Evolutionary conservation across 2,329 filamentous ascomycete species (phyloP).

Genomic region (Nothopassalora personata): DNA sequence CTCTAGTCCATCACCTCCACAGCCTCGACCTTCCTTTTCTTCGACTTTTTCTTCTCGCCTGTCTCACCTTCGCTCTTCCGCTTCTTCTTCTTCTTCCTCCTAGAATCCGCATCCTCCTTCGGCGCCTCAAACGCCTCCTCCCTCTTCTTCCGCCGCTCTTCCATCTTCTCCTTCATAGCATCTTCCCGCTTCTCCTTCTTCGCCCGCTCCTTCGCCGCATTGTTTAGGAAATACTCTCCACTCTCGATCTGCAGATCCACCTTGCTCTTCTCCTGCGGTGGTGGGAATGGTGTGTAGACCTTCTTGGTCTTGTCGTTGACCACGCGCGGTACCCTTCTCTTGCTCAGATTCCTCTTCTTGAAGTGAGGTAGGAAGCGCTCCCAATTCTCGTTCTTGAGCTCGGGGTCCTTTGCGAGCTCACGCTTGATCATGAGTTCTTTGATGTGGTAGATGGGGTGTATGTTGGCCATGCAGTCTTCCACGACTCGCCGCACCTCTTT

Average conservation of each 20-base stretch:
- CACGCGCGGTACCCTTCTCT: conserved; percentile 73
- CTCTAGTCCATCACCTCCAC: conserved; percentile 25
- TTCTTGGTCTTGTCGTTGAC: conserved; percentile 93
- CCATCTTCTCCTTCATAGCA: conserved; percentile 80
- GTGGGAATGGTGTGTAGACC: conserved; percentile 93
- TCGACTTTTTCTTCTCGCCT: conserved; percentile 40
- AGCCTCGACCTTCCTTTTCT: conserved; percentile 31
- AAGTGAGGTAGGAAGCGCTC: conserved; percentile 95
- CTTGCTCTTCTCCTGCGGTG: conserved; percentile 97
- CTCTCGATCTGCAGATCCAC: conserved; percentile 96
- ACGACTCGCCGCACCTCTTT: conserved; percentile 88
- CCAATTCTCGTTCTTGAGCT: conserved; percentile 84
- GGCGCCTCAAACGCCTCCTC: conserved; percentile 84
- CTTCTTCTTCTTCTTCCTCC: conserved; percentile 48
- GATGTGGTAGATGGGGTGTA: conserved; percentile 86
- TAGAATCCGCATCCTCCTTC: conserved; percentile 59
- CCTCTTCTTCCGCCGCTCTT: conserved; percentile 78
- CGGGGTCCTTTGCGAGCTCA: conserved; percentile 83
- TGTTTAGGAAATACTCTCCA: conserved; percentile 92
- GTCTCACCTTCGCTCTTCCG: conserved; percentile 43
- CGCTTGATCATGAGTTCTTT: conserved; percentile 94
- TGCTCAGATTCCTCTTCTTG: conserved; percentile 85
- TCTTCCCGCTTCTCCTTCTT: conserved; percentile 74
- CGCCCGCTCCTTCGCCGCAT: conserved; percentile 83
- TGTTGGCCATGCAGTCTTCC: conserved; percentile 94